Evolutionary conservation across 2,329 filamentous ascomycete genomes (phyloP).

Genomic region (Cordyceps sp.): DNA sequence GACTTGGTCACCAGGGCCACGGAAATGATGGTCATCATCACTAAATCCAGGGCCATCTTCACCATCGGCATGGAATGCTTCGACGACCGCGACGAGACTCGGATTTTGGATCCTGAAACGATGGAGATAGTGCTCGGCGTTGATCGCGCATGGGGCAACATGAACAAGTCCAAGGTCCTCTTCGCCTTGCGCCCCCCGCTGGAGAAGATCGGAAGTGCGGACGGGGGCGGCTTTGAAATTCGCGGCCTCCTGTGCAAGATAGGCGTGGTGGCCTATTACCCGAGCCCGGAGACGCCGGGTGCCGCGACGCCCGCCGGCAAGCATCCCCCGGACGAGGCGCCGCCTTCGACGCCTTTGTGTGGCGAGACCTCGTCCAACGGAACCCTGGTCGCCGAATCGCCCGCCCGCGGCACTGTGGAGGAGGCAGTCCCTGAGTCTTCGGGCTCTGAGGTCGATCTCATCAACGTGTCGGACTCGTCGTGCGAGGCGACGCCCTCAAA

Average conservation of each 20-base stretch:
- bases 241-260: neutral
- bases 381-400: too few relatives aligned
- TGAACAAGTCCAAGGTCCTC: neutral
- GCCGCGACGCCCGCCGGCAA: neutral
- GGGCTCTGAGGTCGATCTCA: too few relatives aligned
- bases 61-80: neutral
- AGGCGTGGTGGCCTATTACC: neutral
- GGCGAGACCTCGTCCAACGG: too few relatives aligned
- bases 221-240: neutral
- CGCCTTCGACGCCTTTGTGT: too few relatives aligned
- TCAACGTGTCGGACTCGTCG: too few relatives aligned
- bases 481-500: too few relatives aligned
- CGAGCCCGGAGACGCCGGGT: neutral
- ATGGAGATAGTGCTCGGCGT: neutral
- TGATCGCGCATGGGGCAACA: neutral
- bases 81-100: neutral
- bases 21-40: slow-evolving; percentile 1
- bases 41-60: slow-evolving; percentile 1
- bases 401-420: too few relatives aligned
- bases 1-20: neutral
- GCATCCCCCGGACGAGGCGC: too few relatives aligned
- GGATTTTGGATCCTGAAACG: neutral
- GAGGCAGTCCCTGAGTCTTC: too few relatives aligned
- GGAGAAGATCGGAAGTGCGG: neutral
- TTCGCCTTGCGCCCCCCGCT: neutral